Evolutionary conservation across 1,284 basidiomycete genomes (phyloP), one percentile per base, ranked within the genome.

Genomic region (Ceratobasidium sp.): DNA sequence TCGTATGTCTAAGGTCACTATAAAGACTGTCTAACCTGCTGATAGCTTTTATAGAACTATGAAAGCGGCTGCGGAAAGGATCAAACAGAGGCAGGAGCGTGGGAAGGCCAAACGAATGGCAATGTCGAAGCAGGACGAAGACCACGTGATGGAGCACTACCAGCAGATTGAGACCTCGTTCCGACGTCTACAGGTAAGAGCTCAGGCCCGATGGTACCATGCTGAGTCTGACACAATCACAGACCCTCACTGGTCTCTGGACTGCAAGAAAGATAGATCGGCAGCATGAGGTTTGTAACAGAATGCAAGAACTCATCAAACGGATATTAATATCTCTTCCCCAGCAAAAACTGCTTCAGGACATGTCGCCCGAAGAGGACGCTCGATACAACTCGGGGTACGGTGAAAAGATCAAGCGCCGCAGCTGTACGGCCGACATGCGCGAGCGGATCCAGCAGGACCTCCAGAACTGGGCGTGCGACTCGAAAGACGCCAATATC

Each of bases 341-440:
- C 7, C 11, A 23, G 21, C 8, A n/a, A 21, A n/a, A 9, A 11
- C 18, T 13, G 18, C 52, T 55, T 26, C 52, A 26, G 18, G 13
- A 30, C 26, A 23, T 55, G 26, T 13, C 52, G 5, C 21, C 52
- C 26, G 52, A 28, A 16, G 52, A 55, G 6, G 52, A 55, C 26
- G 49, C 49, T 8, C 16, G 8, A 8, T 52, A 52, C 49, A 23
- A 52, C 49, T 52, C 49, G 11, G 26, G 9, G 7, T 23, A 13
- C 49, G 16, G 16, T 13, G 26, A 13, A 23, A 23, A 11, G 7
- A 21, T 52, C 49, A 52, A 52, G 11, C 49, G 49, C 21, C 61
- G 46, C 11, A 49, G 46, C 13, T 73, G 72, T 26, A 49, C 66
- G 16, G 49, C 30, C 32, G 74, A 70, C 13, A 78, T 76, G 2